Base-by-base conservation (phyloP, 805 yeast genomes). In the Ogataea degrootiae region DNA sequence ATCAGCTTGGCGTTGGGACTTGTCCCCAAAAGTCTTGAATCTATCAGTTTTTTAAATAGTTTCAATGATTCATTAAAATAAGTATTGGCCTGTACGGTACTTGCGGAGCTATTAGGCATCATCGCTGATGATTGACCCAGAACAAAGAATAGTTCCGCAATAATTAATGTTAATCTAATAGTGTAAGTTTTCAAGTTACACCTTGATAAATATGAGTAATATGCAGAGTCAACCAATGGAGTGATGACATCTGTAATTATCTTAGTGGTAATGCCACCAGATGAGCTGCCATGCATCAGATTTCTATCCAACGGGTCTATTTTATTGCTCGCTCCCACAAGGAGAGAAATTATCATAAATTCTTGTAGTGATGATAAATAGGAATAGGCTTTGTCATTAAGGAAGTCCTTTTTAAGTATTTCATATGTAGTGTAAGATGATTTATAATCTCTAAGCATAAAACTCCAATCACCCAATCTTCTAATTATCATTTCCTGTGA, bases 391-490 rank as follows among this genome's bases (percentile, higher is more conserved):
- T 83, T 85, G 58, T 85, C 94, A 49, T 79, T 77, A 37, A 79
- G 71, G 54, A 83, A 83, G 61, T 91, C 97, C 58, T 85, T 84
- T 50, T 84, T 83, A 36, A 89, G 74, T 43, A 87, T 63, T 50
- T 92, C 98, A 62, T 92, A 92, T 1, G 89, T 85, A 1, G 86
- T 72, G 59, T 85, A 84, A 3, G 97, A 94, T 48, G 80, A 82
- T 62, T 83, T 83, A 72, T 85, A 92, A 68, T 94, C 97, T 35
- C 90, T 78, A n/a, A 91, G 67, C 82, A 94, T 87, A 58, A 92
- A 81, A 6, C 90, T 82, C 88, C 96, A 88, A 63, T 94, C 99
- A 0, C 96, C 98, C 26, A 92, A 70, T 60, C 86, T 85, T 43
- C 98, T 72, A 26, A 90, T 73, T 39, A 79, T 73, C 60, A 87